Evolutionary conservation across 176 grass and related monocot genomes (phyloP).

Genomic region (Dendrocalamus sinicus): DNA sequence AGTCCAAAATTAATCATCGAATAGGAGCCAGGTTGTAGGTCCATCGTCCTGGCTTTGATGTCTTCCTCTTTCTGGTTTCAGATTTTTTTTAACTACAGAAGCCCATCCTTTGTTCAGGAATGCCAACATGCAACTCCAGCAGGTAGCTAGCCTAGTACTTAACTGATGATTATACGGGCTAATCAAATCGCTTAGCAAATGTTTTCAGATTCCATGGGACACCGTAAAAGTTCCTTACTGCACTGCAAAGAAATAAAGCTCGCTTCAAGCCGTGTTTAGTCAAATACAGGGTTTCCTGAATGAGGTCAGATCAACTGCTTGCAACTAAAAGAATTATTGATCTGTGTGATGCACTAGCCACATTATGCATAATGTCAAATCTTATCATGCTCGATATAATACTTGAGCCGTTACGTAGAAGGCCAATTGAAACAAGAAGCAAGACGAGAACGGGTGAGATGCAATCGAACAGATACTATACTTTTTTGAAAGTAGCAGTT

Average conservation of each 20-base stretch:
- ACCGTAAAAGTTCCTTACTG: neutral
- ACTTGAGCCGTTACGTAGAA: neutral
- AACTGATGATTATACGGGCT: too few species aligned
- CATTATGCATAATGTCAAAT: constrained; percentile 15
- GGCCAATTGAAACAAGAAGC: neutral
- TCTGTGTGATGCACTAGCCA: neutral
- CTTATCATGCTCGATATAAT: neutral
- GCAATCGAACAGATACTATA: neutral
- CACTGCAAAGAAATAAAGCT: neutral
- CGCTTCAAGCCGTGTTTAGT: neutral
- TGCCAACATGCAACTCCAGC: too few species aligned
- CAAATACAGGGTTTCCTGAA: constrained; percentile 4
- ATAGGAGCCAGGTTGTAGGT: neutral
- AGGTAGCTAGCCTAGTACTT: too few species aligned
- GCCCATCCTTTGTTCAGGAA: neutral
- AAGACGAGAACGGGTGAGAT: neutral
- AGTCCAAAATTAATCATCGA: neutral
- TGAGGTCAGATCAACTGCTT: constrained; percentile 25
- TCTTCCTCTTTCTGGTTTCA: neutral
- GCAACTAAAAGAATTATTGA: neutral
- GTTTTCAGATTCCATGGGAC: too few species aligned
- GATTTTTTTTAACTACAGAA: neutral
- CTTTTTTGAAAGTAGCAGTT: neutral
- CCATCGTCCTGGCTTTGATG: neutral
- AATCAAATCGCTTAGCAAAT: neutral